Conservation (phyloP, 495 filamentous ascomycete species). For the Peziza echinospora region DNA sequence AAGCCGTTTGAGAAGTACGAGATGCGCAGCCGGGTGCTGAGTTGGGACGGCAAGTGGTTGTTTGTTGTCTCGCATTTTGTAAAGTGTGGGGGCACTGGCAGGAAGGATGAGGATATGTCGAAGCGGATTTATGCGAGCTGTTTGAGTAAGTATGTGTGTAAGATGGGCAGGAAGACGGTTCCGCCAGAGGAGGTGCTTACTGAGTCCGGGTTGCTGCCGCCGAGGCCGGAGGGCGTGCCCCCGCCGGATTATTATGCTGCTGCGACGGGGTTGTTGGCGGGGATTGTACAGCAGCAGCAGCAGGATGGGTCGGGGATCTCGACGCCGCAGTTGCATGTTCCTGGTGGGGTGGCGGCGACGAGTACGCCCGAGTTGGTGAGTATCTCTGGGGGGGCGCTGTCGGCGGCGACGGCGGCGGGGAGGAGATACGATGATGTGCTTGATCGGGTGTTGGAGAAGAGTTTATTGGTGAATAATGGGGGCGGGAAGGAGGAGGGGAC, state of each 20-base stretch:
- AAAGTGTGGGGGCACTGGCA: constrained; percentile 19
- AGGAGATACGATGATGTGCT: constrained; percentile 2
- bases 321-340: not conserved
- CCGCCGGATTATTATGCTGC: constrained; percentile 2
- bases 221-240: constrained; percentile 19
- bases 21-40: constrained; percentile 45
- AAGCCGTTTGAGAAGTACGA: constrained; percentile 46
- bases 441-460: constrained; percentile 1
- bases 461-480: not conserved
- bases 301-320: not conserved
- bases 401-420: not conserved
- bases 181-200: constrained; percentile 56
- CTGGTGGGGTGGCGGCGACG: not conserved
- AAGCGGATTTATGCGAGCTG: constrained; percentile 48
- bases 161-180: constrained; percentile 67
- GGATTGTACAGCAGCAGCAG: not conserved
- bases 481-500: constrained; percentile 1
- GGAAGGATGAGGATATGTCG: constrained; percentile 27
- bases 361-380: not conserved
- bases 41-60: constrained; percentile 71
- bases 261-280: not conserved
- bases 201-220: constrained; percentile 44
- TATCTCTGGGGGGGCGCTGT: not conserved
- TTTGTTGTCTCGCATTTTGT: constrained; percentile 57
- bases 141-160: constrained; percentile 74